phyloP scores from a whole-genome alignment of 2,329 filamentous ascomycete species.

The Microdochium paspali region DNA sequence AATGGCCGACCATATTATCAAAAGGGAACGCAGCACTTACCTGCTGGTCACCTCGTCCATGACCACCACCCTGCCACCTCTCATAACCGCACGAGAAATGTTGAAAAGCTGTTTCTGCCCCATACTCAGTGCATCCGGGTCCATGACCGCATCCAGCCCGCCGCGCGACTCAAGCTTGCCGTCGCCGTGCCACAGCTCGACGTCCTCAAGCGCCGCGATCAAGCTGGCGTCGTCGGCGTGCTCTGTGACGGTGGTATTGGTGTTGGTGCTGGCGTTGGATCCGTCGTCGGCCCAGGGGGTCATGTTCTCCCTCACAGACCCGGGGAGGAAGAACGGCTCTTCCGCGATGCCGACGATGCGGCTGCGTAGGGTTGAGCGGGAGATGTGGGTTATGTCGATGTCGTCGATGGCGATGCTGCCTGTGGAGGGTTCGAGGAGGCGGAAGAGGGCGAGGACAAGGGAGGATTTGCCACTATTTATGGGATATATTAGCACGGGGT shows the following conservation, averaged over 20 bases:
- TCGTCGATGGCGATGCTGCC: conserved; percentile 7
- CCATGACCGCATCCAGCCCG: background rate
- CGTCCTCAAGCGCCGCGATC: conserved; percentile 3
- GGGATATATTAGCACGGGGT: background rate
- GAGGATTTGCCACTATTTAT: conserved; percentile 6
- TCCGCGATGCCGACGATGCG: conserved; percentile 9
- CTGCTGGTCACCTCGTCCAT: background rate
- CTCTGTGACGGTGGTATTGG: background rate
- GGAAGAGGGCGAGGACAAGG: conserved; percentile 6
- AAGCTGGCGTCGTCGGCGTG: conserved; percentile 1
- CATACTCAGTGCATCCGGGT: background rate
- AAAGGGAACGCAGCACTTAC: background rate
- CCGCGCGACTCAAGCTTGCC: background rate
- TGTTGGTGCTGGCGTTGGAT: background rate
- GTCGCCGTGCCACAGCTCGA: conserved; percentile 9
- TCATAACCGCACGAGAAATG: background rate
- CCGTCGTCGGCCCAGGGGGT: conserved; percentile 6
- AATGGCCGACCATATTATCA: background rate
- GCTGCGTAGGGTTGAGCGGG: conserved; percentile 3
- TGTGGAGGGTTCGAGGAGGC: conserved; percentile 5
- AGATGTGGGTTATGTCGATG: conserved; percentile 4
- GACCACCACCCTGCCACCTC: background rate
- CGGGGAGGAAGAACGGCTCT: conserved; percentile 9
- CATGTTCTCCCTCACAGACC: conserved; percentile 8
- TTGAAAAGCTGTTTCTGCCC: background rate